Base-by-base conservation (phyloP, 2,329 filamentous ascomycete species). In the Byssoonygena ceratinophila region DNA sequence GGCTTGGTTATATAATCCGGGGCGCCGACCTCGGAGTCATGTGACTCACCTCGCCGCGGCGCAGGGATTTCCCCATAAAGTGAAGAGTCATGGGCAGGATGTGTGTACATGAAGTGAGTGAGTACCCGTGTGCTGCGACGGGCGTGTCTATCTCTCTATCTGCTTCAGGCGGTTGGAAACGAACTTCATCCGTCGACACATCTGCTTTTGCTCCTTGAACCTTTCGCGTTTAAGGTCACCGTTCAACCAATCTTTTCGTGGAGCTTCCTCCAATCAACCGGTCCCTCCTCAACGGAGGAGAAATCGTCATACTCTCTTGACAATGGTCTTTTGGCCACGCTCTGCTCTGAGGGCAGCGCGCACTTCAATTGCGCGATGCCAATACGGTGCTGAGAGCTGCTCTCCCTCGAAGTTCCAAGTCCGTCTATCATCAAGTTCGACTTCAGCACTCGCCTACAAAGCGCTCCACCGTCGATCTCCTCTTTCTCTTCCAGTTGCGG, bases 371-470 rank as follows among this genome's bases (percentile, higher is more conserved):
- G 50, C 51, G 23, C 50, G 50, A 46, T 46, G 31, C 23, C 23
- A 22, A 22, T 40, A 31, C 34, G 14, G 50, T 23, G 23, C 23
- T 41, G 34, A 52, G 36, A 12, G 32, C 12, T 34, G 18, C n/a
- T 41, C 23, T 49, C 7, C 29, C 29, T 43, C 32, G 6, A 46
- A 31, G 34, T 47, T 7, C 18, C 49, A 51, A 20, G 39, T 43
- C 20, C 50, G 57, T n/a, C 16, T 46, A 20, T 57, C 55, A 11
- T 59, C 57, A n/a, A 59, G 57, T 47, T 94, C 90, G 52, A 97
- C 91, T 60, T 92, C 89, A 52, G 91, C 92, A 58, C 82, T 97
- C 58, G 90, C 90, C 64, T 97, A 97, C 81, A 98, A 98, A 77
- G 88, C 91, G 54, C 80, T 97, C 58, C 91, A 95, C 67, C 86